A percentile compares a stretch with the other conserved stretches of the same genome.
Evolutionary conservation across 768 basidiomycete species (phyloP).

Genomic region (Pleurotus eryngii): DNA sequence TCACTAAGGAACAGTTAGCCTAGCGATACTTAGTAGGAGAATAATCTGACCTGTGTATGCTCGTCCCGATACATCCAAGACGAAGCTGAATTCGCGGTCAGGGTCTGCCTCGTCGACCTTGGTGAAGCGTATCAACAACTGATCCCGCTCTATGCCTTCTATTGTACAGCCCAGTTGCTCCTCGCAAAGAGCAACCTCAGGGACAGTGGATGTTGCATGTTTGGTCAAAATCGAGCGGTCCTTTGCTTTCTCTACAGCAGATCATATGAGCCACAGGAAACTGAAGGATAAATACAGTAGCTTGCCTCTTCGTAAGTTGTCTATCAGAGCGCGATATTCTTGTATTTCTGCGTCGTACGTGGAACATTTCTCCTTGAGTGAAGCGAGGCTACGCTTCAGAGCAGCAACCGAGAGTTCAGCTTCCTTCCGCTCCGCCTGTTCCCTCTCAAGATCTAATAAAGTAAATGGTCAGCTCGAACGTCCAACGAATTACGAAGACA

Average conservation of each 20-base stretch:
- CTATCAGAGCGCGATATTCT: constrained; percentile 59
- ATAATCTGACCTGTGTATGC: constrained; percentile 60
- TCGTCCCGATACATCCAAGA: constrained; percentile 65
- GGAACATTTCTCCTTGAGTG: constrained; percentile 56
- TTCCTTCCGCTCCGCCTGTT: constrained; percentile 72
- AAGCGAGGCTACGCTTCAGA: constrained; percentile 63
- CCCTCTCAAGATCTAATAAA: constrained; percentile 54
- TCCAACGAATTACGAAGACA: constrained; percentile 2
- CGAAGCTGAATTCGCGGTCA: constrained; percentile 65
- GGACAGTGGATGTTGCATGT: constrained; percentile 47
- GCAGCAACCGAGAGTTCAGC: constrained; percentile 58
- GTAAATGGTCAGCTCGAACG: neutral
- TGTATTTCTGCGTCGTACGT: constrained; percentile 69
- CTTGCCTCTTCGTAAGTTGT: constrained; percentile 64
- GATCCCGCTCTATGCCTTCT: constrained; percentile 76
- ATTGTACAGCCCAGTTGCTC: constrained; percentile 57
- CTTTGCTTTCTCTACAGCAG: constrained; percentile 55
- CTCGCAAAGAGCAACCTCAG: constrained; percentile 59
- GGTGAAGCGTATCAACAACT: constrained; percentile 71
- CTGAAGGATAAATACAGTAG: constrained; percentile 1
- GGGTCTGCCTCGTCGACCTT: constrained; percentile 56
- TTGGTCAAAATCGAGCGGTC: constrained; percentile 56
- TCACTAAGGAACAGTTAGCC: constrained; percentile 44
- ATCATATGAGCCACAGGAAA: too few relatives aligned
- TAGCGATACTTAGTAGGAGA: neutral